A percentile compares a stretch with the other conserved stretches of the same genome.
These are phyloP conservation scores for Mitragyna speciosa DNA, from an alignment of 257 asterid species.

Conservation along the genomic window DNA sequence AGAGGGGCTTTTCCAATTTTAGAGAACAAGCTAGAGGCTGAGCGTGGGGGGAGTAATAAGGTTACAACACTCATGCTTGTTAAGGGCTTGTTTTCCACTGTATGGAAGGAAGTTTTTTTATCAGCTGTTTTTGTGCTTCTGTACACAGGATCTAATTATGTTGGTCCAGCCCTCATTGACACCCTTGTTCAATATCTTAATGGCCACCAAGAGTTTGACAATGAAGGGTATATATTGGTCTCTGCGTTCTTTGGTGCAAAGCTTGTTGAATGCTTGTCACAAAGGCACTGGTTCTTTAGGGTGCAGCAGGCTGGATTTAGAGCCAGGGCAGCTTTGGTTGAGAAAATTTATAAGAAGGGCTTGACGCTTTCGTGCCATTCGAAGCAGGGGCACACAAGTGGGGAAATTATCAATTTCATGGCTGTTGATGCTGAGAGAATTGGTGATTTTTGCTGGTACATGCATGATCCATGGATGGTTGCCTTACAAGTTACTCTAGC, in stretches of 20 bases:
- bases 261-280: constrained; percentile 65
- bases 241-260: constrained; percentile 60
- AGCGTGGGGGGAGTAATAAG: constrained; percentile 31
- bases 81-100: constrained; percentile 58
- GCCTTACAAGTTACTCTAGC: constrained; percentile 64
- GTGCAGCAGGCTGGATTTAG: constrained; percentile 77
- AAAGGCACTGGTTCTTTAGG: constrained; percentile 71
- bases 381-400: constrained; percentile 69
- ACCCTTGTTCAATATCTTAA: constrained; percentile 66
- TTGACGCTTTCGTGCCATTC: constrained; percentile 69
- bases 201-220: constrained; percentile 45
- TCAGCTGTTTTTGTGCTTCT: constrained; percentile 54
- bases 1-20: constrained; percentile 59
- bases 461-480: constrained; percentile 90
- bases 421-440: constrained; percentile 85
- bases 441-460: constrained; percentile 76
- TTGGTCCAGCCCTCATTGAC: constrained; percentile 82
- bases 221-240: constrained; percentile 60
- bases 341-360: constrained; percentile 68
- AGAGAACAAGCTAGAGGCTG: constrained; percentile 43
- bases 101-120: constrained; percentile 48
- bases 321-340: constrained; percentile 79
- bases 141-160: constrained; percentile 54
- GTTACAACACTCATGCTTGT: constrained; percentile 66
- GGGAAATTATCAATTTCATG: constrained; percentile 85